Percentiles rank a stretch among this genome's conserved stretches.
Conservation (phyloP, 2,329 filamentous ascomycete species). For the Chaetomium strumarium region DNA sequence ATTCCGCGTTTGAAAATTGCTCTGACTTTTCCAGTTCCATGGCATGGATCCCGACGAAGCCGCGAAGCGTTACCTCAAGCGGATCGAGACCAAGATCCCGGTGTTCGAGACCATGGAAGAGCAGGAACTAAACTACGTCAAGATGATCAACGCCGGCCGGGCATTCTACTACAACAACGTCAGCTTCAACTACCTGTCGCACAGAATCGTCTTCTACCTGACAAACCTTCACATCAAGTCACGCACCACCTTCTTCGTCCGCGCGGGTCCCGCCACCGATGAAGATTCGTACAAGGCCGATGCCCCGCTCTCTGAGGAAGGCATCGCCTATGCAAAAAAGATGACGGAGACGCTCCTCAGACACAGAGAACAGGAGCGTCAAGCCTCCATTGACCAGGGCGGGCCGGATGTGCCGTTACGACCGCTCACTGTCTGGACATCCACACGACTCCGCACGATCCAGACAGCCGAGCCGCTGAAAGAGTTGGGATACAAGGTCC, state of each 20-base stretch:
- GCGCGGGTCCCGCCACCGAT: slow-evolving; percentile 78
- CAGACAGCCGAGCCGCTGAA: slow-evolving; percentile 83
- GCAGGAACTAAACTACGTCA: slow-evolving; percentile 90
- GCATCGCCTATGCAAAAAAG: slow-evolving; percentile 71
- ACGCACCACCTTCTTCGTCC: slow-evolving; percentile 85
- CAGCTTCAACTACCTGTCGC: slow-evolving; percentile 91
- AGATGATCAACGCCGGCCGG: slow-evolving; percentile 97
- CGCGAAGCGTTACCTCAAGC: slow-evolving; percentile 80
- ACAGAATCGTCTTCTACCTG: slow-evolving; percentile 96
- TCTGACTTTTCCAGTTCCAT: slow-evolving; percentile 55
- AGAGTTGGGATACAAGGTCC: slow-evolving; percentile 73
- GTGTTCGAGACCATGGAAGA: slow-evolving; percentile 97
- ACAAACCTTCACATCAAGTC: slow-evolving; percentile 97
- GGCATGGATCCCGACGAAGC: slow-evolving; percentile 91
- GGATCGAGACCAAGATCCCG: slow-evolving; percentile 88
- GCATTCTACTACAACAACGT: slow-evolving; percentile 95
- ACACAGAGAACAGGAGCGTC: slow-evolving; percentile 77
- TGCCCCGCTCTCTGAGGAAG: slow-evolving; percentile 73
- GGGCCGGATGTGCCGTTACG: slow-evolving; percentile 65
- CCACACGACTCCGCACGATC: slow-evolving; percentile 80
- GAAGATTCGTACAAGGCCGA: slow-evolving; percentile 91
- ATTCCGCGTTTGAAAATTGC: background rate
- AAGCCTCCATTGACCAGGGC: slow-evolving; percentile 60
- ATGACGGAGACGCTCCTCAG: slow-evolving; percentile 80
- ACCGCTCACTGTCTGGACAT: slow-evolving; percentile 89